Evolutionary conservation across 108 stramenopile genomes (phyloP).

Genomic region (Bacterosira constricta): DNA sequence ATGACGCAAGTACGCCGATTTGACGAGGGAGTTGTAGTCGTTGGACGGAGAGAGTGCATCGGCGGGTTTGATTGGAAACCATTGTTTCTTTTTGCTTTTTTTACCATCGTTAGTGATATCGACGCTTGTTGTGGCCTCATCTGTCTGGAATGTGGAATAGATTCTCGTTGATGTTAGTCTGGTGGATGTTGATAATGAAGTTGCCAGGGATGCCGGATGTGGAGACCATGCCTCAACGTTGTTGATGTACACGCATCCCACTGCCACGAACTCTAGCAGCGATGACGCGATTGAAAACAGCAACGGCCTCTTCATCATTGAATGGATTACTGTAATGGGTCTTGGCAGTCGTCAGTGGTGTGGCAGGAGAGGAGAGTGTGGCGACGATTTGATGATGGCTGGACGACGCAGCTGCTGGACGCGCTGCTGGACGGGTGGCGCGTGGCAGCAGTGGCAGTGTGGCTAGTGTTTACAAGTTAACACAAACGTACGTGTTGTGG

Average conservation of each 20-base stretch:
- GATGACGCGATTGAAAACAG: neutral
- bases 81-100: conserved; percentile 29
- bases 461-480: no score
- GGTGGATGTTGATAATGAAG: neutral
- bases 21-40: conserved; percentile 49
- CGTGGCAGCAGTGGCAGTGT: neutral
- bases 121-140: neutral
- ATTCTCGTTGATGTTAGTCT: neutral
- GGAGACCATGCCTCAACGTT: conserved; percentile 4
- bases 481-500: no score
- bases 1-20: conserved; percentile 58
- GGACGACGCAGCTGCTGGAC: neutral
- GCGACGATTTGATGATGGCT: neutral
- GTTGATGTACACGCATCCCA: neutral
- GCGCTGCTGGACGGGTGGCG: neutral
- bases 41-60: conserved; percentile 45
- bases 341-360: neutral
- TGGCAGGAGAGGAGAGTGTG: neutral
- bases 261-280: neutral
- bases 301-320: neutral
- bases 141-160: conserved; percentile 15
- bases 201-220: neutral
- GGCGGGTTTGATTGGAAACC: conserved; percentile 47
- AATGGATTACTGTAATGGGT: neutral
- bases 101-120: neutral